These are phyloP conservation scores for Podospora australis DNA, from an alignment of 495 filamentous ascomycete genomes.

Conservation along the genomic window DNA sequence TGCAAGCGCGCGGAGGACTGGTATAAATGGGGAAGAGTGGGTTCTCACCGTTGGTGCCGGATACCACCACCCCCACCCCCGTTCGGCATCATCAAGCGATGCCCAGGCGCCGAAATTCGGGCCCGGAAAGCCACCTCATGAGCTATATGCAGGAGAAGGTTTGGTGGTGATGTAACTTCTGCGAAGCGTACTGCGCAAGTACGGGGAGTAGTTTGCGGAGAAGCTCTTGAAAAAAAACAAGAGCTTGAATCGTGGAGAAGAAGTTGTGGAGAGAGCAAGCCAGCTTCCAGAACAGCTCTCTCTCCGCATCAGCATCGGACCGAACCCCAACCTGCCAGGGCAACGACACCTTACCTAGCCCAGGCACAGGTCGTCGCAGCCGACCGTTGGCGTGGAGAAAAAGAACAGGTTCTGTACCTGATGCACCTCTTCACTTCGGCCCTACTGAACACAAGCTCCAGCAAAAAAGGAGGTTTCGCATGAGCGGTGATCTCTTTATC, in stretches of 20 bases:
- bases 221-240: not conserved
- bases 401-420: not conserved
- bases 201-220: conserved; percentile 4
- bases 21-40: conserved; percentile 3
- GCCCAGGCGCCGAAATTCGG: not conserved
- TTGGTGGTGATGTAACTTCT: no score
- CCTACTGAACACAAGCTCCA: conserved; percentile 1
- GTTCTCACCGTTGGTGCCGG: not conserved
- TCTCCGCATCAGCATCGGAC: conserved; percentile 6
- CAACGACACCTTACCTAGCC: no score
- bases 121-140: not conserved
- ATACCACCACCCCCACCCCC: not conserved
- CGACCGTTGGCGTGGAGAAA: conserved; percentile 2
- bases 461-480: no score
- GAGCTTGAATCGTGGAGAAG: no score
- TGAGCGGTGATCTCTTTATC: no score
- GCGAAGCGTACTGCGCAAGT: no score
- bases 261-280: not conserved
- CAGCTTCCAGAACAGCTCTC: not conserved
- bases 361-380: not conserved
- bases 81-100: not conserved
- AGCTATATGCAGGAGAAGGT: no score
- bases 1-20: conserved; percentile 16
- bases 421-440: conserved; percentile 3
- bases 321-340: conserved; percentile 2